Evolutionary conservation across 2,329 filamentous ascomycete species (phyloP), one percentile per base, ranked within the genome.

Genomic region (Calonectria naviculata): DNA sequence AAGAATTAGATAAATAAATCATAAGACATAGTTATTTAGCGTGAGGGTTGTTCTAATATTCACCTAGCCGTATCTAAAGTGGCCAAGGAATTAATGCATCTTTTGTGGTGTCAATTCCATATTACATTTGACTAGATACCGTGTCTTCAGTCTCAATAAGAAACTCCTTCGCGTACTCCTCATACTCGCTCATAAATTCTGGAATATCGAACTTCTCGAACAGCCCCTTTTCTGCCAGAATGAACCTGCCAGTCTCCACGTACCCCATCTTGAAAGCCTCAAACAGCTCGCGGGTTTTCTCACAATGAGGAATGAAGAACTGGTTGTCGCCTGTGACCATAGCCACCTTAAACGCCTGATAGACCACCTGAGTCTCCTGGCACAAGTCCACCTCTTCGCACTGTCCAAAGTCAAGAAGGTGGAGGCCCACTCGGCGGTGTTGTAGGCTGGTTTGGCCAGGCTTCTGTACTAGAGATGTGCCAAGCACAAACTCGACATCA

Each of bases 271-370:
- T 72, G 61, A 79, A 79, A 9, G 63, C 38, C 4, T 10, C 24
- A 52, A 71, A 78, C 5, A 77, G 29, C 36, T 71, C 72, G 1
- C 49, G 71, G 19, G 52, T 72, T 24, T 62, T 69, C 6, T 65
- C 21, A 42, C 56, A 72, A 41, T 76, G 75, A 73, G 75, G 47
- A 46, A 78, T 78, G 64, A 79, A 78, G 7, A 72, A 56, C 38
- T 75, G 71, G 31, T 77, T 79, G 28, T 79, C 73, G 1, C 75
- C 75, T 17, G 71, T 76, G 5, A 76, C 70, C 70, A 78, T 75
- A 10, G 75, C 76, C 1, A 72, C 75, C 31, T 74, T 73, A 68
- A 79, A 78, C 3, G 68, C 56, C 46, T 78, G 74, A 63, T 78
- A 77, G 7, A 77, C 73, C 17, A 34, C 54, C 5, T 56, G 9